Evolutionary conservation across 106 monocot species (phyloP).

Genomic region (Xerophyta viscosa): DNA sequence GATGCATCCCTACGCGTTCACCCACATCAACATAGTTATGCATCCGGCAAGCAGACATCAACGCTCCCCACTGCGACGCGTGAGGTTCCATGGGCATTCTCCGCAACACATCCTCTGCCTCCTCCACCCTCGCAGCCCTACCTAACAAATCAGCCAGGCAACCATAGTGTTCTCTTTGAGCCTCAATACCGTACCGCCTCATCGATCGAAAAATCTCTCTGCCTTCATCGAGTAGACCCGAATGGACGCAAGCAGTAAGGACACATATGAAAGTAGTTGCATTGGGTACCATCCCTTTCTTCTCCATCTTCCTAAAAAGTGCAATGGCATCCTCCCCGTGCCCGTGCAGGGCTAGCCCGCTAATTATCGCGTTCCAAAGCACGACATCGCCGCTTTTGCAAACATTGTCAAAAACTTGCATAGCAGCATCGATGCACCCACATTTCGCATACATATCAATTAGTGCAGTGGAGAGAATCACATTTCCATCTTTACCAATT

Average conservation of each 20-base stretch:
- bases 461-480: constrained; percentile 48
- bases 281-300: constrained; percentile 24
- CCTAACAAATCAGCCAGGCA: constrained; percentile 68
- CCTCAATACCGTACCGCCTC: constrained; percentile 27
- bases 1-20: constrained; percentile 27
- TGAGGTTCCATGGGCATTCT: constrained; percentile 63
- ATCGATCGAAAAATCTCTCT: constrained; percentile 47
- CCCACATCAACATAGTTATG: constrained; percentile 16
- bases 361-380: constrained; percentile 72
- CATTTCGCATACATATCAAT: constrained; percentile 72
- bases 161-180: constrained; percentile 57
- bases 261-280: constrained; percentile 45
- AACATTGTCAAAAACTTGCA: constrained; percentile 37
- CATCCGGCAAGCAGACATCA: constrained; percentile 51
- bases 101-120: constrained; percentile 49
- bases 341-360: constrained; percentile 63
- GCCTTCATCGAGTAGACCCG: constrained; percentile 43
- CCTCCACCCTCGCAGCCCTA: constrained; percentile 40
- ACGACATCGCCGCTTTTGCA: constrained; percentile 31
- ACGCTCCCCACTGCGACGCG: constrained; percentile 60
- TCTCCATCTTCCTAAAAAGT: constrained; percentile 42
- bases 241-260: constrained; percentile 52
- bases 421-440: constrained; percentile 46
- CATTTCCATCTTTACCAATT: constrained; percentile 2
- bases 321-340: constrained; percentile 33